Evolutionary conservation across 2,329 filamentous ascomycete genomes (phyloP).

Genomic region (Colletotrichum plurivorum): DNA sequence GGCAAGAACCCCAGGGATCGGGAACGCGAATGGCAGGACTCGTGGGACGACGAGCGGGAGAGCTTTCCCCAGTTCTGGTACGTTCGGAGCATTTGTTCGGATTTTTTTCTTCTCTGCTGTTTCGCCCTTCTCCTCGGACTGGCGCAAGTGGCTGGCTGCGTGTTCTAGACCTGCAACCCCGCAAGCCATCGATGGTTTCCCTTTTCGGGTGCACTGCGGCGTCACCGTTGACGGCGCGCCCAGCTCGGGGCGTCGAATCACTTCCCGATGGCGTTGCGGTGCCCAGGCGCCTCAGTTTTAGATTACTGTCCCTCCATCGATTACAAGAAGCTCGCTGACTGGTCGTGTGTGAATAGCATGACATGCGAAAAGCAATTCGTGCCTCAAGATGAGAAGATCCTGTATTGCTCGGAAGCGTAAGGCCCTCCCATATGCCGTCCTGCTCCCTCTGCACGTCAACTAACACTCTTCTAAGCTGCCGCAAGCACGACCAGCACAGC

Average conservation of each 20-base stretch:
- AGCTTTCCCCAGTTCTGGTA: slow-evolving; percentile 78
- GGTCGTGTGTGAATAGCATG: slow-evolving; percentile 63
- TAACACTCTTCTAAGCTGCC: slow-evolving; percentile 59
- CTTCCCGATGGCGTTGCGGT: slow-evolving; percentile 29
- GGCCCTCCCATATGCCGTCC: slow-evolving; percentile 46
- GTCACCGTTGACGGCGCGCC: slow-evolving; percentile 48
- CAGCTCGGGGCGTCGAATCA: slow-evolving; percentile 40
- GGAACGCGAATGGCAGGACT: slow-evolving; percentile 65
- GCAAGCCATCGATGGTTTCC: slow-evolving; percentile 36
- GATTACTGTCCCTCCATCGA: slow-evolving; percentile 51
- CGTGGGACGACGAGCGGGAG: slow-evolving; percentile 71
- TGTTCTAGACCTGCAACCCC: slow-evolving; percentile 32
- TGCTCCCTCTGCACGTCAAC: slow-evolving; percentile 21
- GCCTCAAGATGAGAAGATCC: slow-evolving; percentile 67
- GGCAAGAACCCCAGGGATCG: slow-evolving; percentile 66
- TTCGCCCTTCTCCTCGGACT: slow-evolving; percentile 11
- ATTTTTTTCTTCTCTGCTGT: slow-evolving; percentile 34
- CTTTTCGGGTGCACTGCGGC: slow-evolving; percentile 46
- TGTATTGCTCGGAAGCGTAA: slow-evolving; percentile 76
- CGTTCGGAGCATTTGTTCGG: slow-evolving; percentile 48
- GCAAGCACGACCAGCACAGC: slow-evolving; percentile 59
- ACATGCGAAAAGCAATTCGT: slow-evolving; percentile 77
- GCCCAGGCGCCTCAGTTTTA: slow-evolving; percentile 25
- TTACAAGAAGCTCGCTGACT: slow-evolving; percentile 46
- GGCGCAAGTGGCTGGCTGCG: slow-evolving; percentile 21